phyloP scores from a whole-genome alignment of 2,329 filamentous ascomycete genomes.

The Penicillium sp. region DNA sequence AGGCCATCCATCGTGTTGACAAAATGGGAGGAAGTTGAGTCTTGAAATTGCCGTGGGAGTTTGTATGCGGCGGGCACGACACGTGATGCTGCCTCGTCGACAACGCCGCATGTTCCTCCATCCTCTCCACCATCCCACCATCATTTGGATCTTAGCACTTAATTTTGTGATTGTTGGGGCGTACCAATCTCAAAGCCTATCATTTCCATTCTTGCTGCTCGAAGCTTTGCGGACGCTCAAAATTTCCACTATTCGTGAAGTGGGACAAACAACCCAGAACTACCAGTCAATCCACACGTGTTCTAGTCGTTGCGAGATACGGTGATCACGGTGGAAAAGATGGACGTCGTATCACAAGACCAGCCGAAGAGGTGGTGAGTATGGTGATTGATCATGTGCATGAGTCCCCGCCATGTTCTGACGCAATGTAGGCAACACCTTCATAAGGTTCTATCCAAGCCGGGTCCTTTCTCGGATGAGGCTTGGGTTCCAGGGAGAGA shows the following conservation, averaged over 20 bases:
- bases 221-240: too few species aligned
- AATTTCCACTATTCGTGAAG: too few species aligned
- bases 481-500: conserved; percentile 49
- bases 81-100: conserved; percentile 23
- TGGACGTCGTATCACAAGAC: conserved; percentile 12
- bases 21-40: conserved; percentile 16
- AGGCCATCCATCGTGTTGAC: conserved; percentile 34
- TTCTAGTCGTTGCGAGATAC: too few species aligned
- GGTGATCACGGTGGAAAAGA: background rate
- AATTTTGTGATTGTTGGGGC: too few species aligned
- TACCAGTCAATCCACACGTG: too few species aligned
- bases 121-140: conserved; percentile 6
- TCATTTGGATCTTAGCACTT: background rate
- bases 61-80: conserved; percentile 22
- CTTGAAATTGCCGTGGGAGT: conserved; percentile 15
- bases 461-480: conserved; percentile 75
- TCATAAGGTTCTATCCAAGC: conserved; percentile 68
- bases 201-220: too few species aligned
- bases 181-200: too few species aligned
- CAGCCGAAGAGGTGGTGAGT: too few species aligned
- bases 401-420: conserved; percentile 4
- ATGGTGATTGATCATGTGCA: conserved; percentile 4
- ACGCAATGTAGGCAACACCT: conserved; percentile 64
- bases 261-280: too few species aligned
- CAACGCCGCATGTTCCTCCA: conserved; percentile 13